A percentile compares a stretch with the other conserved stretches of the same genome.
These are phyloP conservation scores for Boechera divaricarpa DNA, from an alignment of 345 rosid species.

Conservation along the genomic window DNA sequence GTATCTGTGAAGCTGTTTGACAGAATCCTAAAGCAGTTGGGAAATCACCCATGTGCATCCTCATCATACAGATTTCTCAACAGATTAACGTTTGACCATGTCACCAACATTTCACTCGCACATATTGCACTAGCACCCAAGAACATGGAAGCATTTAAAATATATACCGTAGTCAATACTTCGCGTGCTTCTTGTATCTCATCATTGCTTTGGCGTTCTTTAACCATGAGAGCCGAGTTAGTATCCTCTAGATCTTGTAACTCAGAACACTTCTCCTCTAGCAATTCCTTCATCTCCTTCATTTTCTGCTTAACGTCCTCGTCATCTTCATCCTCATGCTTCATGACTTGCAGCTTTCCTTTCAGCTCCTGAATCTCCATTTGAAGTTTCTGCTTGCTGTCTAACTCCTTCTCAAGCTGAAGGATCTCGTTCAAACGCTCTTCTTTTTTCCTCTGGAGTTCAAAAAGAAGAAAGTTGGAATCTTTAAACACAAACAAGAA, in stretches of 20 bases:
- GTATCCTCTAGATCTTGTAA: constrained; percentile 38
- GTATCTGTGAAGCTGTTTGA: constrained; percentile 8
- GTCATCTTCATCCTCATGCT: constrained; percentile 77
- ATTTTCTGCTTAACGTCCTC: constrained; percentile 65
- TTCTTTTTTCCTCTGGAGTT: constrained; percentile 80
- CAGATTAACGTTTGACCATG: background rate
- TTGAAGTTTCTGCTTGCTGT: constrained; percentile 78
- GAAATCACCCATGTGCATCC: constrained; percentile 5
- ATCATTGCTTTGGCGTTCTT: constrained; percentile 53
- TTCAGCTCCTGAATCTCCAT: constrained; percentile 87
- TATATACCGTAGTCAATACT: constrained; percentile 46
- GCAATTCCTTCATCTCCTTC: constrained; percentile 68
- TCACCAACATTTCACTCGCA: constrained; percentile 19
- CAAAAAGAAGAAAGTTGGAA: constrained; percentile 13
- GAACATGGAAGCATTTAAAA: constrained; percentile 4
- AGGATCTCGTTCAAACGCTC: constrained; percentile 64
- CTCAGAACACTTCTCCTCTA: constrained; percentile 59
- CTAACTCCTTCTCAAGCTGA: constrained; percentile 67
- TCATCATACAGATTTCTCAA: constrained; percentile 18
- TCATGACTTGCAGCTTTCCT: constrained; percentile 80
- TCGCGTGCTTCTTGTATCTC: constrained; percentile 49
- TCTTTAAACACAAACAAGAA: constrained; percentile 4
- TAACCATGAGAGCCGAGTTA: constrained; percentile 39
- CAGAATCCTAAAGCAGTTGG: background rate
- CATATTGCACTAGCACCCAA: constrained; percentile 14